Base-by-base conservation (phyloP, 208 protist genomes). In the Trypanosoma grayi region DNA sequence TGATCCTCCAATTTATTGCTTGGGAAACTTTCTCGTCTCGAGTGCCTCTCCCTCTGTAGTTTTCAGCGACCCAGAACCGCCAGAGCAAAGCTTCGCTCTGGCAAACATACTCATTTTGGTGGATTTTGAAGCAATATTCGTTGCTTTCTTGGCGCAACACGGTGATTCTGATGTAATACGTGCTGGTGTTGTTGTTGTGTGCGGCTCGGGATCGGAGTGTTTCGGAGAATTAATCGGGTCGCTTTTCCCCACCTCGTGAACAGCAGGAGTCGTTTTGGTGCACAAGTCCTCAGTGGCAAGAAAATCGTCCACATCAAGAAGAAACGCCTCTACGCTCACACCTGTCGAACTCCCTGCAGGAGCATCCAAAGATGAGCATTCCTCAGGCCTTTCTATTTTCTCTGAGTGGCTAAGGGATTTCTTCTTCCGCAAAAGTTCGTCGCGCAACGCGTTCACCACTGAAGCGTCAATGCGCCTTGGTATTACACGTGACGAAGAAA, bases 81-180 rank as follows among this genome's bases (percentile, higher is more conserved):
- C 34, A 9, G 57, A 53, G 13, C 56, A 54, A 18, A 68, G 44
- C 33, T 77, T 72, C 8, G 72, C 72, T 18, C 62, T 59, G 34
- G 64, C 65, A 55, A 77, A 77, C 39, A 66, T 44, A 57, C 72
- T 73, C 34, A 73, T 44, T 46, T 72, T 77, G 28, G 31, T 52
- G 4, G 11, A 41, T 25, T 48, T 47, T 16, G 18, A 13, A 9
- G 25, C 40, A 16, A 6, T 27, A 20, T 43, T 7, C 39, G n/a
- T n/a, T 24, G 16, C 11, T 18, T 39, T 39, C 39, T 24, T 48
- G 8, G 1, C 18, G 24, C n/a, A 18, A 43, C n/a, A 2, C 1
- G 14, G 22, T 1, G 18, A 22, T 46, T 48, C 55, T 37, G 2
- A 20, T 33, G 4, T 27, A 28, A 0, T 46, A 20, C 10, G 4